phyloP scores from a whole-genome alignment of 306 rosid genomes.

The Trichosanthes truncata region DNA sequence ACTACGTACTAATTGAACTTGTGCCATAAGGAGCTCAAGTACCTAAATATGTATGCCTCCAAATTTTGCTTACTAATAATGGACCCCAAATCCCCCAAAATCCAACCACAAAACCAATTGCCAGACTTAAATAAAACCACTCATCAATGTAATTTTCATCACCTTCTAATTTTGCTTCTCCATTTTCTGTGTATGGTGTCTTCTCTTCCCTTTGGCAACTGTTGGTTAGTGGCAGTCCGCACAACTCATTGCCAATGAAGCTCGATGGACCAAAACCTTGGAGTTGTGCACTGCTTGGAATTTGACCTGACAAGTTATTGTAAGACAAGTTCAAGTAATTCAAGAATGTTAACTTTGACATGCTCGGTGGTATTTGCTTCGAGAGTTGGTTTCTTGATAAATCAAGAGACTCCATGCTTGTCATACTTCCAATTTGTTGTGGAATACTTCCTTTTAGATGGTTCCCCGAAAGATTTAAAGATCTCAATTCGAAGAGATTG shows the following conservation, averaged over 20 bases:
- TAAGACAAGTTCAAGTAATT: conserved; percentile 9
- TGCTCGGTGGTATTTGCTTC: conserved; percentile 2
- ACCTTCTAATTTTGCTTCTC: background rate
- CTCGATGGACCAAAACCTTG: background rate
- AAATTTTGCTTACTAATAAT: background rate
- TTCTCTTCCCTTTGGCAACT: background rate
- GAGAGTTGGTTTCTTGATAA: background rate
- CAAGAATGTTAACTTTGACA: conserved; percentile 2
- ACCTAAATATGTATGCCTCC: background rate
- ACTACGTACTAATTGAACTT: no score
- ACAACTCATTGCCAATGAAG: background rate
- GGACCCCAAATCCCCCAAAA: conserved; percentile 2
- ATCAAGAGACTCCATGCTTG: conserved; percentile 9
- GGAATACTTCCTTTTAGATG: conserved; percentile 10
- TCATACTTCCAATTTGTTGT: background rate
- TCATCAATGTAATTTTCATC: background rate
- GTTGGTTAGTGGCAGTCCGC: background rate
- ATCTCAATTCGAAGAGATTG: background rate
- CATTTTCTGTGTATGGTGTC: background rate
- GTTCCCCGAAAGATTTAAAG: conserved; percentile 6
- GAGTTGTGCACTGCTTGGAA: conserved; percentile 13
- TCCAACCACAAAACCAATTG: background rate
- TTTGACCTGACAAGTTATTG: conserved; percentile 1
- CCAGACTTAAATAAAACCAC: background rate
- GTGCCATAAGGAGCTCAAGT: no score